Evolutionary conservation across 2,329 filamentous ascomycete genomes (phyloP).

Genomic region (Tolypocladium pustulatum): DNA sequence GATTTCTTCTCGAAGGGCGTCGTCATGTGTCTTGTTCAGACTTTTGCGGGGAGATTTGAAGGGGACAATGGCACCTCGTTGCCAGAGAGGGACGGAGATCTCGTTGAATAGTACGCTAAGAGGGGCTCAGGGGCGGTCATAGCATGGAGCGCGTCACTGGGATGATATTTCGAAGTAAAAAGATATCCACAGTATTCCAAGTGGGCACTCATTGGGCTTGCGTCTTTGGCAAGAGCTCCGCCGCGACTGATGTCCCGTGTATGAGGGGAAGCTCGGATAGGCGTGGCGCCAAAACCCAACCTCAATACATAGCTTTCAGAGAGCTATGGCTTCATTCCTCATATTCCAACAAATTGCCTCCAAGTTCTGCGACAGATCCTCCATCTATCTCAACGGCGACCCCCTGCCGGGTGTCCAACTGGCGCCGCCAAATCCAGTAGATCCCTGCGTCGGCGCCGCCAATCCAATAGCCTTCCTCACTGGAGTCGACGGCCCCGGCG

Average conservation of each 20-base stretch:
- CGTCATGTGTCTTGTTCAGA: neutral
- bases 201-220: neutral
- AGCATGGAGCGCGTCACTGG: neutral
- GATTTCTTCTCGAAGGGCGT: neutral
- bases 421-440: conserved; percentile 25
- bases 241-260: neutral
- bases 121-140: neutral
- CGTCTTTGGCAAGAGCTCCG: neutral
- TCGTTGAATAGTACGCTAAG: conserved; percentile 1
- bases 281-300: neutral
- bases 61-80: neutral
- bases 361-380: neutral
- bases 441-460: conserved; percentile 15
- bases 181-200: neutral
- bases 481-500: conserved; percentile 35
- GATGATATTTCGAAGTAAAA: neutral
- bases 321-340: neutral
- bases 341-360: neutral
- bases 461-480: conserved; percentile 26
- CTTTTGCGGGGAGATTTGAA: neutral
- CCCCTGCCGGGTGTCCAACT: conserved; percentile 37
- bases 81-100: neutral
- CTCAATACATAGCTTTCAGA: no score
- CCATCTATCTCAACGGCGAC: conserved; percentile 21
- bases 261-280: no score